Evolutionary conservation across 257 asterid species (phyloP).

Genomic region (Mitragyna speciosa): DNA sequence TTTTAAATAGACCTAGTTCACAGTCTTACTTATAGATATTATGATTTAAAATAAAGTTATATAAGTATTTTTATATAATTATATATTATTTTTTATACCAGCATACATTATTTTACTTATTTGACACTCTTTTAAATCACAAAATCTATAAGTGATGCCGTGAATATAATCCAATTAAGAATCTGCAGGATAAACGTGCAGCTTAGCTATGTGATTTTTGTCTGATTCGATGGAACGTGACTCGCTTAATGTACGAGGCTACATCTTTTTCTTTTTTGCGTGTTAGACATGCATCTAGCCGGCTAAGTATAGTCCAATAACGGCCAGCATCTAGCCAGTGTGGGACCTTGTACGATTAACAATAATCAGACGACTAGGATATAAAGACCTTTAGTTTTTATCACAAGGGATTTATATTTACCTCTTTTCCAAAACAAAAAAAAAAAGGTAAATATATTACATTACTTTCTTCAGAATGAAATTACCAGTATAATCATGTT

Average conservation of each 20-base stretch:
- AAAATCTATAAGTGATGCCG: no score
- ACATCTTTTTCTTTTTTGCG: background rate
- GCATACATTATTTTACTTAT: no score
- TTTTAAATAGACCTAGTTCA: no score
- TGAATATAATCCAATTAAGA: no score
- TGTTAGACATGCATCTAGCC: background rate
- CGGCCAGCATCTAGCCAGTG: background rate
- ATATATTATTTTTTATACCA: no score
- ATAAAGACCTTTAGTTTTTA: background rate
- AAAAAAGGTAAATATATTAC: background rate
- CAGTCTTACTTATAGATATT: no score
- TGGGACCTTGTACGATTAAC: background rate
- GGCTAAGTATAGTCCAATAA: background rate
- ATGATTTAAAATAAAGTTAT: no score
- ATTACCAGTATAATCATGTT: background rate
- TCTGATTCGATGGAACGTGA: constrained; percentile 37
- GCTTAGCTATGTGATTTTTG: background rate
- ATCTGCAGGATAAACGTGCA: constrained; percentile 10
- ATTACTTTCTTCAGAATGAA: background rate
- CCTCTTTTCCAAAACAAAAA: no score
- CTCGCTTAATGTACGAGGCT: constrained; percentile 12
- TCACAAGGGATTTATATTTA: background rate
- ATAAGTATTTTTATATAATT: no score
- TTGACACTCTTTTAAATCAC: no score
- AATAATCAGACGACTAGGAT: constrained; percentile 13